A percentile compares a stretch with the other conserved stretches of the same genome.
These are phyloP conservation scores for Pythium scleroteichum DNA, from an alignment of 352 stramenopile species.

Conservation along the genomic window DNA sequence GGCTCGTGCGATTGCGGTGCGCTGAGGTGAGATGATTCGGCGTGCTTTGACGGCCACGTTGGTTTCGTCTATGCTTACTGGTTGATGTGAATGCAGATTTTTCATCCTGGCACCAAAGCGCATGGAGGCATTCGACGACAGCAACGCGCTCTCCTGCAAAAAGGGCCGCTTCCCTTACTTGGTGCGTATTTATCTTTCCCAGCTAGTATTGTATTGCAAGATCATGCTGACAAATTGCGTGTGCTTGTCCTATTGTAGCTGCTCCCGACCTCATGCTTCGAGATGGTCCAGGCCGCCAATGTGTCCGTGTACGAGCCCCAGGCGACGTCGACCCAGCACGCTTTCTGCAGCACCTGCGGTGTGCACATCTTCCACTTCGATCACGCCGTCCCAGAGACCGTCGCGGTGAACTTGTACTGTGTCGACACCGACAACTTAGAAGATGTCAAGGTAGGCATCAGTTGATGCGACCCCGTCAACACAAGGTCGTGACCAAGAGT, in stretches of 20 bases:
- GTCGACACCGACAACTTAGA: conserved; percentile 84
- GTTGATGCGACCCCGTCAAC: conserved; percentile 2
- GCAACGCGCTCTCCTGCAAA: conserved; percentile 82
- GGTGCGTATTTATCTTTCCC: too few species aligned
- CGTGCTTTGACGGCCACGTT: background rate
- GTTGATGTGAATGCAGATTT: conserved; percentile 41
- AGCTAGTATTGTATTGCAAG: too few species aligned
- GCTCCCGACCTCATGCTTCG: conserved; percentile 72
- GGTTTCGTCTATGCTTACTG: background rate
- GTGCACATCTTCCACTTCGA: conserved; percentile 89
- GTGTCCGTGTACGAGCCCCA: conserved; percentile 78
- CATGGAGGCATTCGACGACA: conserved; percentile 83
- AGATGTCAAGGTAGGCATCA: conserved; percentile 61
- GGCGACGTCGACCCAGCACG: conserved; percentile 65
- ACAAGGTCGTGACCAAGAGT: background rate
- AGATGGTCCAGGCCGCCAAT: conserved; percentile 67
- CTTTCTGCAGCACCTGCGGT: conserved; percentile 79
- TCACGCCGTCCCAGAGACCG: conserved; percentile 58
- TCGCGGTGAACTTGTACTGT: conserved; percentile 83
- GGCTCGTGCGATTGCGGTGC: conserved; percentile 72
- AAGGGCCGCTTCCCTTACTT: conserved; percentile 78
- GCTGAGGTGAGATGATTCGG: conserved; percentile 43
- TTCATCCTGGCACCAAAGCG: conserved; percentile 70
- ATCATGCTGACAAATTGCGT: conserved; percentile 6
- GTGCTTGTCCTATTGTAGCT: conserved; percentile 36